Evolutionary conservation across 768 basidiomycete species (phyloP), one percentile per base, ranked within the genome.

Genomic region (Mycena haematopus): DNA sequence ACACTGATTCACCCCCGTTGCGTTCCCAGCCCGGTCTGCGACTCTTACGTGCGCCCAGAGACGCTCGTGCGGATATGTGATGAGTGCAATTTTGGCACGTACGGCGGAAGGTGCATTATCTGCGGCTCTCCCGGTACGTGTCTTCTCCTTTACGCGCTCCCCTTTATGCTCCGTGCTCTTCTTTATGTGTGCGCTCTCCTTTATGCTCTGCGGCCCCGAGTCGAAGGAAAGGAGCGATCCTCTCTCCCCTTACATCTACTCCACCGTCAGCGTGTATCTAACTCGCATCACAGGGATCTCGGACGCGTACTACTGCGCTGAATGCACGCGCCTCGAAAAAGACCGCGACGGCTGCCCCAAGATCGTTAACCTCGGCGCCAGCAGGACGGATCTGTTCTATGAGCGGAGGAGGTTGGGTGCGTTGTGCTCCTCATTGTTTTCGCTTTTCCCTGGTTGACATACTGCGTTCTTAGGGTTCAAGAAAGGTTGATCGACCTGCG

Each of bases 31-130:
- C 96, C 96, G 10, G 93, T 98, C 47, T 99, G 96, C 80, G 96
- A 99, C 80, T 98, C 96, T 59, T 99, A 99, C 78, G 97, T 99
- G 65, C 87, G 97, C 70, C 97, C 97, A 70, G 96, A 96, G 78
- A 99, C 96, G 24, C 84, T 99, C 67, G 97, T 99, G 61, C 87
- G 96, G 65, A 98, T 98, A 68, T 99, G 97, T 76, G 97, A 99
- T 74, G 97, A 99, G 80, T 99, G 97, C 78, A 99, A 99, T 77
- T 99, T 99, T 79, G 93, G 95, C 68, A 96, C 95, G 47, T 97
- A 97, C 74, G 95, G 97, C 24, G 96, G 96, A 52, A 84, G 95
- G 66, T 99, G 97, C 74, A 99, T 98, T 77, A 97, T 99, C 65
- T 99, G 97, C 69, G 94, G 95, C 52, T 89, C 95, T 46, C 95